phyloP scores from a whole-genome alignment of 208 protist species.

The Trypanosomatidae sp. region DNA sequence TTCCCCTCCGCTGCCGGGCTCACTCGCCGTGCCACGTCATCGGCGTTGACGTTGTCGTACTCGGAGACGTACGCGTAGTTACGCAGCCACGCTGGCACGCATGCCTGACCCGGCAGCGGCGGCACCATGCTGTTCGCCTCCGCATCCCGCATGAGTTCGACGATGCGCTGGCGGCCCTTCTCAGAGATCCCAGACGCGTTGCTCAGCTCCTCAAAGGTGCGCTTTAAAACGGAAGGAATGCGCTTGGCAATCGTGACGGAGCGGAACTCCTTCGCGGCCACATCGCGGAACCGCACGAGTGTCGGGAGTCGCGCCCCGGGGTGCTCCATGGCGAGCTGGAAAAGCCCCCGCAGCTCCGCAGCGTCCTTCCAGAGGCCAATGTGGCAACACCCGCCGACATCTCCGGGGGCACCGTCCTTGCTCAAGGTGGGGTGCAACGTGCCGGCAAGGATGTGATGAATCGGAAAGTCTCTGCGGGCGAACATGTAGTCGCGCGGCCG shows the following conservation, averaged over 20 bases:
- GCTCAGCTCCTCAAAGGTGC: constrained; percentile 49
- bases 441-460: constrained; percentile 53
- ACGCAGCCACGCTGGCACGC: constrained; percentile 67
- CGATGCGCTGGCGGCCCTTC: constrained; percentile 24
- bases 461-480: constrained; percentile 55
- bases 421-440: not conserved
- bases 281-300: constrained; percentile 80
- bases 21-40: constrained; percentile 24
- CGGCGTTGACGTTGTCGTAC: constrained; percentile 25
- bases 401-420: not conserved
- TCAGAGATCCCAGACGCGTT: constrained; percentile 19
- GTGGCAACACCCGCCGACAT: constrained; percentile 69
- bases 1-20: constrained; percentile 1
- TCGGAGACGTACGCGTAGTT: constrained; percentile 64
- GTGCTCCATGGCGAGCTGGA: constrained; percentile 46
- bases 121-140: constrained; percentile 53
- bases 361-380: constrained; percentile 72
- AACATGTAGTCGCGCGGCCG: constrained; percentile 84
- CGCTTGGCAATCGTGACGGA: constrained; percentile 57
- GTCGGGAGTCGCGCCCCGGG: constrained; percentile 61
- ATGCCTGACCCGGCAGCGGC: constrained; percentile 61
- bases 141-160: constrained; percentile 34
- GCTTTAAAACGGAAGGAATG: constrained; percentile 53
- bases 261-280: constrained; percentile 64
- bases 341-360: constrained; percentile 58